phyloP scores from a whole-genome alignment of 2,329 filamentous ascomycete species.

The Bretziella fagacearum region DNA sequence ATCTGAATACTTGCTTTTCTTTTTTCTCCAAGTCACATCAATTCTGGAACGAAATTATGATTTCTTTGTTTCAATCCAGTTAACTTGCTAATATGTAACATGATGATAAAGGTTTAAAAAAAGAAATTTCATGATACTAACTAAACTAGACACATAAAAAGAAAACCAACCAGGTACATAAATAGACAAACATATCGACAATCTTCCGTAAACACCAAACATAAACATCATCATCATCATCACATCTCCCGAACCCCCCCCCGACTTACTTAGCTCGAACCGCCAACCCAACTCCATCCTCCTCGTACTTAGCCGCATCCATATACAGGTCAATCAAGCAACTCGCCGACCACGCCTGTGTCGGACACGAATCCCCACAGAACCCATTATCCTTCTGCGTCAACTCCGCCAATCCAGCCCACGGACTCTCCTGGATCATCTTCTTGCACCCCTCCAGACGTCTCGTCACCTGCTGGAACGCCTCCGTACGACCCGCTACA shows the following conservation, averaged over 20 bases:
- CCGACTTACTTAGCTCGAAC: slow-evolving; percentile 7
- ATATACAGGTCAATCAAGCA: slow-evolving; percentile 94
- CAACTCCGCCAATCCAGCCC: slow-evolving; percentile 84
- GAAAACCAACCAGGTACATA: too few species aligned
- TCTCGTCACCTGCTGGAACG: slow-evolving; percentile 85
- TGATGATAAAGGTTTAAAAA: too few species aligned
- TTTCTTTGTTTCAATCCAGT: too few species aligned
- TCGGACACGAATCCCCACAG: slow-evolving; percentile 85
- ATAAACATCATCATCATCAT: neutral
- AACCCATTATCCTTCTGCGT: slow-evolving; percentile 76
- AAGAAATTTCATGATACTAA: too few species aligned
- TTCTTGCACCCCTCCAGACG: slow-evolving; percentile 70
- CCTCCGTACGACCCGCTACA: slow-evolving; percentile 43
- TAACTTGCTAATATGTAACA: too few species aligned
- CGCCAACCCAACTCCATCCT: neutral
- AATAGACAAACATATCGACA: too few species aligned
- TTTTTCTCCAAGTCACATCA: too few species aligned
- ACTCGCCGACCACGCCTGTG: slow-evolving; percentile 89
- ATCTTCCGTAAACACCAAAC: neutral
- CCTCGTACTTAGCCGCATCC: slow-evolving; percentile 49
- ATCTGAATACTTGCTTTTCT: too few species aligned
- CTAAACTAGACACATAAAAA: neutral
- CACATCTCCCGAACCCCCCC: neutral
- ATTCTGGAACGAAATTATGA: too few species aligned
- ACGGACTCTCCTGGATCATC: slow-evolving; percentile 61